Conservation (phyloP, 148 eudicot species). For the Vaccinium myrtillus region DNA sequence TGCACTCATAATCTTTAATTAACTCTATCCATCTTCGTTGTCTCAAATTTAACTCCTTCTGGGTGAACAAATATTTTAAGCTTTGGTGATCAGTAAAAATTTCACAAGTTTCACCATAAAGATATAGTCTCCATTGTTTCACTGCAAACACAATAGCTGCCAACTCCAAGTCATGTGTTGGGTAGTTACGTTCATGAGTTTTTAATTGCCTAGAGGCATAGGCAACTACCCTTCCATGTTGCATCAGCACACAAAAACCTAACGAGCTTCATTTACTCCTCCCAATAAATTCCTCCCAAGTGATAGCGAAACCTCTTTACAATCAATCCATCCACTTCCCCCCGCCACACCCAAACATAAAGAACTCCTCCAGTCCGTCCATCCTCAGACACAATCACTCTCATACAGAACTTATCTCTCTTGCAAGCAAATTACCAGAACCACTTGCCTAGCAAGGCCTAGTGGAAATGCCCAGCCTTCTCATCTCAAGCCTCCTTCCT, state of each 20-base stretch:
- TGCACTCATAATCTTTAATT: too few relatives aligned
- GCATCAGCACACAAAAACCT: not conserved
- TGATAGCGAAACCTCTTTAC: not conserved
- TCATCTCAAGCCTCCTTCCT: not conserved
- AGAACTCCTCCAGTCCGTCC: not conserved
- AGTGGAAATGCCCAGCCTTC: not conserved
- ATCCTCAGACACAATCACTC: not conserved
- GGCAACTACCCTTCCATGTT: too few relatives aligned
- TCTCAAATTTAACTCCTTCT: too few relatives aligned
- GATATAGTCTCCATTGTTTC: too few relatives aligned
- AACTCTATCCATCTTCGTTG: too few relatives aligned
- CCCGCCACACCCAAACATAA: not conserved
- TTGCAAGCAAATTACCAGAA: not conserved
- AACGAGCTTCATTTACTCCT: not conserved
- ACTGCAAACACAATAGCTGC: too few relatives aligned
- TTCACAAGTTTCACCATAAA: too few relatives aligned
- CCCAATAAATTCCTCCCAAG: not conserved
- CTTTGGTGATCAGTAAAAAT: too few relatives aligned
- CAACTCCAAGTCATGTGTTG: too few relatives aligned
- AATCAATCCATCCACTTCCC: not conserved
- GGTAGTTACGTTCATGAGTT: too few relatives aligned
- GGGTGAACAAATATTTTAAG: too few relatives aligned
- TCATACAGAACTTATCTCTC: not conserved
- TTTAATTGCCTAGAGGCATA: too few relatives aligned
- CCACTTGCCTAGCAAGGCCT: not conserved